A percentile compares a stretch with the other conserved stretches of the same genome.
These are phyloP conservation scores for Yamadazyma membranifaciens DNA, from an alignment of 1,139 yeast genomes.

Conservation along the genomic window DNA sequence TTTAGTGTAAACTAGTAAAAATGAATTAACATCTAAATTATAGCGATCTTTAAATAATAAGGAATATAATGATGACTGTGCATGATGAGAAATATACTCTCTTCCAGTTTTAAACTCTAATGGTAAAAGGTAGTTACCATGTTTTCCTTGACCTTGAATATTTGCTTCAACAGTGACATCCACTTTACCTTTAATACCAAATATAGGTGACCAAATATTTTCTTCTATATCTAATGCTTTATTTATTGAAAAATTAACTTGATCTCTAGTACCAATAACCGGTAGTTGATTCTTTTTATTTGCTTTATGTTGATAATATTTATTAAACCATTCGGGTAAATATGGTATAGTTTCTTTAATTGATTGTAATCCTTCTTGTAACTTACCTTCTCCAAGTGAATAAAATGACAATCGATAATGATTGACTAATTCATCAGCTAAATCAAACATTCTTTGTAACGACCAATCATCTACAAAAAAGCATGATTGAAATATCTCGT, in stretches of 20 bases:
- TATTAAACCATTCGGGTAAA: conserved; percentile 62
- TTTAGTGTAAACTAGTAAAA: conserved; percentile 73
- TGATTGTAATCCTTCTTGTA: conserved; percentile 11
- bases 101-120: conserved; percentile 88
- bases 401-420: conserved; percentile 50
- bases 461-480: conserved; percentile 45
- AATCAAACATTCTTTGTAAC: conserved; percentile 40
- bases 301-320: conserved; percentile 34
- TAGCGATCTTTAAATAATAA: conserved; percentile 78
- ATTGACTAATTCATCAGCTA: conserved; percentile 46
- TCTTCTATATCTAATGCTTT: conserved; percentile 84
- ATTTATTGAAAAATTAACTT: conserved; percentile 49
- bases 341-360: conserved; percentile 46
- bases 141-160: conserved; percentile 22
- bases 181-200: conserved; percentile 87
- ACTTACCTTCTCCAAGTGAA: conserved; percentile 40
- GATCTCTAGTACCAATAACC: conserved; percentile 34
- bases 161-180: conserved; percentile 81
- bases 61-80: conserved; percentile 86
- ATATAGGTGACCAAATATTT: conserved; percentile 86
- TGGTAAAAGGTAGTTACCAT: conserved; percentile 59
- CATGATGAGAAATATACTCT: conserved; percentile 68
- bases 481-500: conserved; percentile 72
- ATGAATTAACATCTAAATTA: conserved; percentile 61
- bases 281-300: conserved; percentile 28